Evolutionary conservation across 2,329 filamentous ascomycete genomes (phyloP).

Genomic region (Paracorniculantispora psalliotae): DNA sequence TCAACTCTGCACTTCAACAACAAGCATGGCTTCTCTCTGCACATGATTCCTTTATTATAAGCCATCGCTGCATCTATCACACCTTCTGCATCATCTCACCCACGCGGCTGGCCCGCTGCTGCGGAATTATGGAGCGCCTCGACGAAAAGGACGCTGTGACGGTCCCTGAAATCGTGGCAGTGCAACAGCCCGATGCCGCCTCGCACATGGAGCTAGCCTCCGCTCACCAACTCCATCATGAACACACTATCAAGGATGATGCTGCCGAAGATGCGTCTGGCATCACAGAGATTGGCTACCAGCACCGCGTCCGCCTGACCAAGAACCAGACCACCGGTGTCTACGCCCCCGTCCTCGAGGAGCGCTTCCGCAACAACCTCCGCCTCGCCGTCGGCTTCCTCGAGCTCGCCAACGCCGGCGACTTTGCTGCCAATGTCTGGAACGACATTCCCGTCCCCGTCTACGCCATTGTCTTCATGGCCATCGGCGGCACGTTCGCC

Average conservation of each 20-base stretch:
- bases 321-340: slow-evolving; percentile 1
- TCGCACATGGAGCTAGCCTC: neutral
- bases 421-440: slow-evolving; percentile 56
- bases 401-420: slow-evolving; percentile 50
- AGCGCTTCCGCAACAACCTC: slow-evolving; percentile 26
- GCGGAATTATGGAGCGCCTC: slow-evolving; percentile 10
- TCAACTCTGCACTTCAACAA: neutral
- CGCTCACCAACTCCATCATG: neutral
- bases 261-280: neutral
- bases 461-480: slow-evolving; percentile 48
- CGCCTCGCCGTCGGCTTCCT: slow-evolving; percentile 41
- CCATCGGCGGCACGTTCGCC: slow-evolving; percentile 43
- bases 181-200: slow-evolving; percentile 10
- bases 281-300: slow-evolving; percentile 1
- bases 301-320: slow-evolving; percentile 6
- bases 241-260: neutral
- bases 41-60: too few relatives aligned
- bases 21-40: neutral
- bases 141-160: slow-evolving; percentile 5
- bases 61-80: too few relatives aligned
- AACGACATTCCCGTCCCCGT: slow-evolving; percentile 45
- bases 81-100: neutral
- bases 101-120: slow-evolving; percentile 9
- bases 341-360: slow-evolving; percentile 8
- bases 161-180: slow-evolving; percentile 12